Conservation (phyloP, 1,284 basidiomycete genomes). For the Neotropicomus parvogracilis region DNA sequence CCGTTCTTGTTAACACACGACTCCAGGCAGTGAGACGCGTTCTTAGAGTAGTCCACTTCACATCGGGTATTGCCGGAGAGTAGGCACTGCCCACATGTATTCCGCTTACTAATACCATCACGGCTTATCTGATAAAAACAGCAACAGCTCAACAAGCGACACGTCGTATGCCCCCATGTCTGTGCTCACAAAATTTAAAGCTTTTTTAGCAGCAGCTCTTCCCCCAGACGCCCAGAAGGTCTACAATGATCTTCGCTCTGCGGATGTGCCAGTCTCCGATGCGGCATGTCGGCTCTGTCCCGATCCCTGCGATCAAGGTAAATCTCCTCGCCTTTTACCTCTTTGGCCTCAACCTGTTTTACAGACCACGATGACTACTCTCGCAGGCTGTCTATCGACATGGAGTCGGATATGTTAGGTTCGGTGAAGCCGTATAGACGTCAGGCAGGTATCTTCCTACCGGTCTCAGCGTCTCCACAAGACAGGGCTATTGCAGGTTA, state of each 20-base stretch:
- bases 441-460: conserved; percentile 49
- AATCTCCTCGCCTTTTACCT: conserved; percentile 4
- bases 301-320: conserved; percentile 74
- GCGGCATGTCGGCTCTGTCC: conserved; percentile 73
- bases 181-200: conserved; percentile 32
- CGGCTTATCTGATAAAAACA: conserved; percentile 20
- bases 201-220: conserved; percentile 17
- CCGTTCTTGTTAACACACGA: conserved; percentile 6
- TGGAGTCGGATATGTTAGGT: conserved; percentile 76
- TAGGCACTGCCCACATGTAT: no score
- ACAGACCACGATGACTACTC: conserved; percentile 73
- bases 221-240: conserved; percentile 33
- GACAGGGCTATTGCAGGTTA: conserved; percentile 44
- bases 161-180: no score
- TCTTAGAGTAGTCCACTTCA: no score
- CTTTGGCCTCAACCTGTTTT: conserved; percentile 12
- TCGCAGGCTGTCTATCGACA: conserved; percentile 68
- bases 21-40: background rate
- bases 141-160: no score
- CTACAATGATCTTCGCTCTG: conserved; percentile 42
- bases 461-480: background rate
- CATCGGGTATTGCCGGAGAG: no score
- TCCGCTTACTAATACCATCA: no score
- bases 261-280: conserved; percentile 63
- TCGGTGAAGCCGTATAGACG: conserved; percentile 78